A percentile compares a stretch with the other conserved stretches of the same genome.
Conservation (phyloP, 345 rosid species). For the Rhizophora apiculata region DNA sequence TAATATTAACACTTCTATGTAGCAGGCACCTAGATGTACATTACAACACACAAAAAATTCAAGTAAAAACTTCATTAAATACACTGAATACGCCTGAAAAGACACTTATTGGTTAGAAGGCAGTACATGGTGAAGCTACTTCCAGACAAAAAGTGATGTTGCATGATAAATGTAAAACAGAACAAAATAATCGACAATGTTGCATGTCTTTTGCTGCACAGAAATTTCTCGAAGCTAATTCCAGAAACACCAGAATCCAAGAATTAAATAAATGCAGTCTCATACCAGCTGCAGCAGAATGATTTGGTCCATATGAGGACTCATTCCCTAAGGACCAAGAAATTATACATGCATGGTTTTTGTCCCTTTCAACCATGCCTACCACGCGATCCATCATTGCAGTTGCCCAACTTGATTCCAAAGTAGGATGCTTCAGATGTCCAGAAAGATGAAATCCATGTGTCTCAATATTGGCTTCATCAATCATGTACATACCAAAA, state of each 20-base stretch:
- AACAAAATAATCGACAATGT: not conserved
- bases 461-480: conserved; percentile 99
- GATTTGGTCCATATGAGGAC: conserved; percentile 94
- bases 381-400: conserved; percentile 95
- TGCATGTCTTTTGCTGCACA: no score
- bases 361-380: conserved; percentile 98
- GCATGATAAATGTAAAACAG: not conserved
- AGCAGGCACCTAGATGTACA: no score
- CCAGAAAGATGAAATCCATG: conserved; percentile 75
- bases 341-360: conserved; percentile 88
- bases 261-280: conserved; percentile 10
- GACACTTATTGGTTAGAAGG: no score
- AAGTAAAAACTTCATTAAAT: no score
- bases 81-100: no score
- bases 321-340: conserved; percentile 98
- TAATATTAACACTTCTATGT: no score
- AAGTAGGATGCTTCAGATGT: conserved; percentile 87
- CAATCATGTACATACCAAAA: conserved; percentile 97
- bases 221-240: not conserved
- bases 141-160: not conserved
- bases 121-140: not conserved
- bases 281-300: conserved; percentile 91
- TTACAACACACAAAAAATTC: no score
- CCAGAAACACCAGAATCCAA: conserved; percentile 2
- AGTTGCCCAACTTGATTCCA: conserved; percentile 83